These are phyloP conservation scores for Daphne laureola DNA, from an alignment of 441 rosid species.

Conservation along the genomic window DNA sequence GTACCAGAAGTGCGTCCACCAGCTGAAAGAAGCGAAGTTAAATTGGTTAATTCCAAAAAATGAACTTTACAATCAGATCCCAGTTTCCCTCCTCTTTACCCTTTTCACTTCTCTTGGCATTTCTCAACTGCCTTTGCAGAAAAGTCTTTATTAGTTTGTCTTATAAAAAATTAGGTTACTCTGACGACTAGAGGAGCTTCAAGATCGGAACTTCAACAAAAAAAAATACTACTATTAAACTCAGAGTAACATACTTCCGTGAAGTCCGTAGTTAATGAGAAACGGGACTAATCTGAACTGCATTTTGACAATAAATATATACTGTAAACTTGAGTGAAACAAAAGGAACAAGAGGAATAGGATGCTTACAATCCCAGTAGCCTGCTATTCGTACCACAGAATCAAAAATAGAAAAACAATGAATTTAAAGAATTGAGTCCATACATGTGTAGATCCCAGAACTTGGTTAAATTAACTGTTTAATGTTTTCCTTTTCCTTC, in stretches of 20 bases:
- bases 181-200: too few relatives aligned
- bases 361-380: constrained; percentile 1
- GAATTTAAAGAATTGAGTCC: not conserved
- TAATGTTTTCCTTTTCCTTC: too few relatives aligned
- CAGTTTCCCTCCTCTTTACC: not conserved
- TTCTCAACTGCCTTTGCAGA: too few relatives aligned
- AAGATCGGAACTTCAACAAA: too few relatives aligned
- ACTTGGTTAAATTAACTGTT: not conserved
- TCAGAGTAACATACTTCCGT: too few relatives aligned
- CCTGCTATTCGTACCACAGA: not conserved
- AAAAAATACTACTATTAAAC: too few relatives aligned
- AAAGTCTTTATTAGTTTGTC: too few relatives aligned
- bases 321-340: constrained; percentile 16
- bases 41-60: constrained; percentile 8
- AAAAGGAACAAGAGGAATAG: constrained; percentile 2
- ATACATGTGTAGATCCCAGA: constrained; percentile 24
- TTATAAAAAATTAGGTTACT: too few relatives aligned
- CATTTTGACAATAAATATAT: constrained; percentile 21
- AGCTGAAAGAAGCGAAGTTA: constrained; percentile 35
- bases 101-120: not conserved
- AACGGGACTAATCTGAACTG: constrained; percentile 10
- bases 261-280: too few relatives aligned
- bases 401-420: not conserved
- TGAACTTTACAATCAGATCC: constrained; percentile 11
- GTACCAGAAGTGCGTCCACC: constrained; percentile 63